Conservation (phyloP, 306 rosid genomes). For the Acacia crassicarpa region DNA sequence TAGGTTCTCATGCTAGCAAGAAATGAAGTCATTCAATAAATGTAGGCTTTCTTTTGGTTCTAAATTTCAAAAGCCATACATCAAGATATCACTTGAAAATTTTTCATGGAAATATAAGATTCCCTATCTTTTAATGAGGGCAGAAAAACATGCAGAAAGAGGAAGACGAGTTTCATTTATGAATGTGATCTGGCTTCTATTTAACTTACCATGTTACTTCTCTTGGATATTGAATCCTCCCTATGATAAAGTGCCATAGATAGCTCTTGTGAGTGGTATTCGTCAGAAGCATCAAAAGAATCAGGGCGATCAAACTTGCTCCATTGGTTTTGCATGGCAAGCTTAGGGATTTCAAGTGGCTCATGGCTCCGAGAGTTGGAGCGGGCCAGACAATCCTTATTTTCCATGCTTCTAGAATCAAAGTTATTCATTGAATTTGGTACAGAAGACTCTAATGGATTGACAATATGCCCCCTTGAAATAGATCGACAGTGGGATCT, state of each 20-base stretch:
- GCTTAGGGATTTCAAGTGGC: slow-evolving; percentile 56
- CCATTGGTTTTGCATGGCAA: slow-evolving; percentile 69
- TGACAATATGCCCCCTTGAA: slow-evolving; percentile 69
- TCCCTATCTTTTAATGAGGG: neutral
- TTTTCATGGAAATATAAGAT: neutral
- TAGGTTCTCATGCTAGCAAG: slow-evolving; percentile 9
- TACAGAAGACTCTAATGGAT: slow-evolving; percentile 49
- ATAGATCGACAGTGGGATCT: slow-evolving; percentile 67
- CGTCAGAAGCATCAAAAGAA: slow-evolving; percentile 88
- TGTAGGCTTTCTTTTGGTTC: neutral
- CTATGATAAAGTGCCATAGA: slow-evolving; percentile 60
- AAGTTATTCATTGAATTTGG: slow-evolving; percentile 51
- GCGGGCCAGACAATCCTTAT: slow-evolving; percentile 43
- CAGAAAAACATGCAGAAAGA: slow-evolving; percentile 22
- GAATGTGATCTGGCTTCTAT: slow-evolving; percentile 19
- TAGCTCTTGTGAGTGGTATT: slow-evolving; percentile 77
- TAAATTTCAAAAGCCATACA: neutral
- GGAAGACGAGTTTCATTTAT: slow-evolving; percentile 2
- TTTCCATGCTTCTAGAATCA: slow-evolving; percentile 58
- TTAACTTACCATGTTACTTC: slow-evolving; percentile 71
- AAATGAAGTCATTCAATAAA: slow-evolving; percentile 14
- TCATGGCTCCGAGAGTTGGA: slow-evolving; percentile 54
- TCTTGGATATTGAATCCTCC: slow-evolving; percentile 69
- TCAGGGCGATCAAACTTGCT: slow-evolving; percentile 81
- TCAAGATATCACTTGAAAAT: neutral